Conservation (phyloP, 1,139 yeast species). For the Lodderomyces jiufengensis region DNA sequence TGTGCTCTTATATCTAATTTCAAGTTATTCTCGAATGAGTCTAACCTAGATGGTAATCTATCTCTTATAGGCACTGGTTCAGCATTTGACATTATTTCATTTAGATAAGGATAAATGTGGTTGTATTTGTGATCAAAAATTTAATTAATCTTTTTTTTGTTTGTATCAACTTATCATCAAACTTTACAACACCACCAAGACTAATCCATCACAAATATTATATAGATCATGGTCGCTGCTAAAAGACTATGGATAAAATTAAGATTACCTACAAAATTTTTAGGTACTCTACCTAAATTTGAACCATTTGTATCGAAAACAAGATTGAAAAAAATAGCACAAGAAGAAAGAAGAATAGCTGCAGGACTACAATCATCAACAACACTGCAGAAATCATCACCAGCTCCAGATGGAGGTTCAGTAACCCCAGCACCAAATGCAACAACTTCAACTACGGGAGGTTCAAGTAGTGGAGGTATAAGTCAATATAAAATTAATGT, state of each 20-base stretch:
- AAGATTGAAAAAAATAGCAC: constrained; percentile 27
- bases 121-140: background rate
- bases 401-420: constrained; percentile 12
- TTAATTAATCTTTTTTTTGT: background rate
- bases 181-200: too few species aligned
- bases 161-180: too few species aligned
- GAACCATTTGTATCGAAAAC: constrained; percentile 30
- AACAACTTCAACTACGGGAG: constrained; percentile 7
- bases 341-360: constrained; percentile 24
- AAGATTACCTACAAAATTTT: constrained; percentile 26
- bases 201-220: background rate
- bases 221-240: constrained; percentile 27
- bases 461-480: constrained; percentile 14
- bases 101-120: background rate
- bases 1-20: constrained; percentile 56
- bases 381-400: constrained; percentile 15
- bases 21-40: constrained; percentile 31
- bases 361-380: constrained; percentile 14
- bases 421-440: constrained; percentile 3
- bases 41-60: constrained; percentile 34
- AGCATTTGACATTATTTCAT: constrained; percentile 2
- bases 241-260: constrained; percentile 34
- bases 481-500: constrained; percentile 34
- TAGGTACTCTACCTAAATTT: constrained; percentile 35
- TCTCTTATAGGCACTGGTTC: constrained; percentile 12